A percentile compares a stretch with the other conserved stretches of the same genome.
These are phyloP conservation scores for Wickerhamiella parazyma DNA, from an alignment of 805 yeast genomes.

Conservation along the genomic window DNA sequence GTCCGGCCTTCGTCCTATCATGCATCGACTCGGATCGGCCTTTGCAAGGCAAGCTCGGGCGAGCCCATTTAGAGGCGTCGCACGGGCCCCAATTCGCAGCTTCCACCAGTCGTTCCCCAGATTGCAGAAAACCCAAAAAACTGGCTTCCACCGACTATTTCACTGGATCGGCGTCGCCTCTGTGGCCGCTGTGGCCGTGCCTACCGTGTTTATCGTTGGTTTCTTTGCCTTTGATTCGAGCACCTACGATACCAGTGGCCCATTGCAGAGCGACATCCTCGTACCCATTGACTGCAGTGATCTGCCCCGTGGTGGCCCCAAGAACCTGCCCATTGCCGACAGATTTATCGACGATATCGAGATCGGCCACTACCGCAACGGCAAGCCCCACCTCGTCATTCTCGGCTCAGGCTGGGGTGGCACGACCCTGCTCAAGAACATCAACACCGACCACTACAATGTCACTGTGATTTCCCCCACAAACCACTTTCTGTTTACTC, in stretches of 20 bases:
- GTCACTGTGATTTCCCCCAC: slow-evolving; percentile 57
- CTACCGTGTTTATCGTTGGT: slow-evolving; percentile 27
- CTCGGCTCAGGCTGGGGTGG: slow-evolving; percentile 66
- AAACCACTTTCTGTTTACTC: slow-evolving; percentile 56
- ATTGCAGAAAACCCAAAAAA: not conserved
- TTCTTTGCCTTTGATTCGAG: slow-evolving; percentile 55
- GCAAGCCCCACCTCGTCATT: slow-evolving; percentile 44
- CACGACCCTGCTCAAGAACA: slow-evolving; percentile 40
- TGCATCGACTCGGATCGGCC: not conserved
- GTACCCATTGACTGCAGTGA: slow-evolving; percentile 41
- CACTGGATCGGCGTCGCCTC: slow-evolving; percentile 4
- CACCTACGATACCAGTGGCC: slow-evolving; percentile 33
- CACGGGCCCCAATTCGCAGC: not conserved
- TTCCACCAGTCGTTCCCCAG: not conserved
- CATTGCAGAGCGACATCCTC: slow-evolving; percentile 29
- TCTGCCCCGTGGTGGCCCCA: slow-evolving; percentile 56
- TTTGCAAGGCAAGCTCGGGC: not conserved
- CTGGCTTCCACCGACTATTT: not conserved
- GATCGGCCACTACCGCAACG: slow-evolving; percentile 31
- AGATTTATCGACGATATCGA: slow-evolving; percentile 47
- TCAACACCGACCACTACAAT: slow-evolving; percentile 43
- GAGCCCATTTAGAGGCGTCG: not conserved
- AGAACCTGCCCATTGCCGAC: slow-evolving; percentile 48
- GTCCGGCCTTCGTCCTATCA: not conserved
- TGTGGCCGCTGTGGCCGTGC: slow-evolving; percentile 16